phyloP scores from a whole-genome alignment of 257 asterid species.

The Capsicum chinense region DNA sequence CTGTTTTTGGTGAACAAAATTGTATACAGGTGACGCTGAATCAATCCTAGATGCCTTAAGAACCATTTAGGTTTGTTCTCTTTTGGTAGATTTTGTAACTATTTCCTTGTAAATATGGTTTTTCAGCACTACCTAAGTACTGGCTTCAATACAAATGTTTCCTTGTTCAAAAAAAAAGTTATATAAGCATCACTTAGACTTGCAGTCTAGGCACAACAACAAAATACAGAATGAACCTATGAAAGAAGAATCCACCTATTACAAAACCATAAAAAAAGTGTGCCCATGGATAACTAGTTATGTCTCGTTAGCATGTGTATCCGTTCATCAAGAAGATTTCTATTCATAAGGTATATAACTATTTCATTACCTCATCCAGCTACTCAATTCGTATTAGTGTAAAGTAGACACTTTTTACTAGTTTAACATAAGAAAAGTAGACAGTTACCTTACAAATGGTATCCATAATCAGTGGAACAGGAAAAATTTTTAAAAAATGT shows the following conservation, averaged over 20 bases:
- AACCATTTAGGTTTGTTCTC: too few species aligned
- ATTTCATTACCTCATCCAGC: neutral
- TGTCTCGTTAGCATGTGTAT: neutral
- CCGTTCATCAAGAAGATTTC: neutral
- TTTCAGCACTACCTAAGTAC: too few species aligned
- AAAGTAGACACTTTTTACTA: neutral
- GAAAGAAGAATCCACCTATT: conserved; percentile 23
- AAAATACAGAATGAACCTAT: conserved; percentile 18
- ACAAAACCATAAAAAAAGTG: neutral
- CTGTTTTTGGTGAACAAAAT: too few species aligned
- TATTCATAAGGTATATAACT: neutral
- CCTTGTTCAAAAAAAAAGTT: neutral
- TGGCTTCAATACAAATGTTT: too few species aligned
- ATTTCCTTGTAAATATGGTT: too few species aligned
- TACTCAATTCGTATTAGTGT: neutral
- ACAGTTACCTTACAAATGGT: neutral
- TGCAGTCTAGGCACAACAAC: conserved; percentile 12
- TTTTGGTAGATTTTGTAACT: too few species aligned
- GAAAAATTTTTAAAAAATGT: neutral
- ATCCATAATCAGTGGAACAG: neutral
- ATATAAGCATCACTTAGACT: conserved; percentile 1
- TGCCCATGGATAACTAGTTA: neutral
- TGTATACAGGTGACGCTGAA: too few species aligned
- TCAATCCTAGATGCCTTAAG: too few species aligned
- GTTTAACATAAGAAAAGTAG: neutral